Base-by-base conservation (phyloP, 116 monocot species). In the Zostera marina region DNA sequence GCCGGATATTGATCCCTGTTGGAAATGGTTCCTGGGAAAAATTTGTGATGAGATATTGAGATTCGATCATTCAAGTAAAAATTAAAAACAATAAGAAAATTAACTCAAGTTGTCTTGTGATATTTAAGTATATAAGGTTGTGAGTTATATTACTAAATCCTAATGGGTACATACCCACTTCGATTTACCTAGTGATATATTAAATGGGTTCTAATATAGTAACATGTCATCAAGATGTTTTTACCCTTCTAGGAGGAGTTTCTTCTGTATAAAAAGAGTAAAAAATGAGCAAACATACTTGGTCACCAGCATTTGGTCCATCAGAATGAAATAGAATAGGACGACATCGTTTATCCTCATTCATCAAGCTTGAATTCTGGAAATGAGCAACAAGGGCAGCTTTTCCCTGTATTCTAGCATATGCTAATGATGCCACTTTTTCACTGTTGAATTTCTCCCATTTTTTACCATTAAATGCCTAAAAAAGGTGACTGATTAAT, bases 401-500 rank as follows among this genome's bases (percentile, higher is more conserved):
- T 65, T 82, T 94, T 5, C 93, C 93, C 65, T 94, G 93, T 42
- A 94, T 94, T 59, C 88, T 74, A 22, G 88, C 93, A 65, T 88
- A 94, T 41, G 88, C 93, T 44, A 94, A 74, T 44, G 84, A 81
- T 15, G 87, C 84, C 38, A 94, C 93, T 45, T 94, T 94, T 54
- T 88, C 93, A 46, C 93, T 94, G 56, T 94, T 84, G 56, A 88
- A 94, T 56, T 84, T 94, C 74, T 94, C 93, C 93, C 93, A 94
- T 46, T 77, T 94, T 59, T 88, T 94, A 21, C 93, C 93, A 73
- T 88, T 79, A 56, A 88, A 88, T 54, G 84, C 72, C 93, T 94
- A 32, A 5, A 32, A 32, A 32, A 32, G 32, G 4, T n/a, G n/a
- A n/a, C n/a, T n/a, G 47, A 47, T 13, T 15, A 0, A 0, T 15